These are phyloP conservation scores for Fusarium globosum DNA, from an alignment of 2,329 filamentous ascomycete genomes.

Conservation along the genomic window DNA sequence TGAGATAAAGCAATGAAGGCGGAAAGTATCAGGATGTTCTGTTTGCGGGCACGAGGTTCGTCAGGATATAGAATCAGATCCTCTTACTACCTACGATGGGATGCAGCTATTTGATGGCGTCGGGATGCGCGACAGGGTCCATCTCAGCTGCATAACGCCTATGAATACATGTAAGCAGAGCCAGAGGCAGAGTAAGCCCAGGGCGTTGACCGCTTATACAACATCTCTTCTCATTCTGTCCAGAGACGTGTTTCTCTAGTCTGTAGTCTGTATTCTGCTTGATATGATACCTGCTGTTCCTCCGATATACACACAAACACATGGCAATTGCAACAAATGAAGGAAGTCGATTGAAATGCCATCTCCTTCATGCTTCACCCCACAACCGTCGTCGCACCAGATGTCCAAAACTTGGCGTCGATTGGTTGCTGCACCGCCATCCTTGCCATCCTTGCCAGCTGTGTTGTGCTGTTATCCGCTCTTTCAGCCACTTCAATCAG, in stretches of 20 bases:
- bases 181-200: constrained; percentile 1
- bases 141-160: neutral
- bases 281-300: neutral
- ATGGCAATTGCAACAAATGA: neutral
- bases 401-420: neutral
- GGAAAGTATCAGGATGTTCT: neutral
- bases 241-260: neutral
- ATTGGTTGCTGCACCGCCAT: constrained; percentile 27
- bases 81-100: neutral
- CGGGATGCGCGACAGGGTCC: constrained; percentile 10
- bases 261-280: neutral
- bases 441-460: neutral
- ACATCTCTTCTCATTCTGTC: neutral
- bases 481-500: constrained; percentile 31
- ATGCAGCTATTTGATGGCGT: constrained; percentile 6
- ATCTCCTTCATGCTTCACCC: constrained; percentile 10
- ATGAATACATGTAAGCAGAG: constrained; percentile 14
- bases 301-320: neutral
- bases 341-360: constrained; percentile 1
- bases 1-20: neutral
- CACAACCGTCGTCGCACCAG: constrained; percentile 23
- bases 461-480: constrained; percentile 4
- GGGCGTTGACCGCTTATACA: constrained; percentile 4
- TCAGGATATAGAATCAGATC: neutral
- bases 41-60: neutral